phyloP scores from a whole-genome alignment of 2,329 filamentous ascomycete genomes.

The Emergomyces africanus region DNA sequence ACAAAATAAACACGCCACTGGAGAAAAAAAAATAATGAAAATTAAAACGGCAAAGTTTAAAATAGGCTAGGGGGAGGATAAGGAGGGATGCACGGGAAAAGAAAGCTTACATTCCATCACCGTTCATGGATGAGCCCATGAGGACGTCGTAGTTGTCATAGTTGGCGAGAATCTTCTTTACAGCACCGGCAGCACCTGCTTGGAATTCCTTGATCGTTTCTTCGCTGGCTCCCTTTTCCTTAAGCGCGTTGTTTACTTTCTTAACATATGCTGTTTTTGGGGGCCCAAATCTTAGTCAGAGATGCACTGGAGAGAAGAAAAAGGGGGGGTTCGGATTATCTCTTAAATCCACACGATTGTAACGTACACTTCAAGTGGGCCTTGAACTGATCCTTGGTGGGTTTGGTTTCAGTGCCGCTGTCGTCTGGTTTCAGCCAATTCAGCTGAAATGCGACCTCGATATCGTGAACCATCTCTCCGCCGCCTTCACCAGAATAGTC shows the following conservation, averaged over 20 bases:
- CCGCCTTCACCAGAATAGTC: slow-evolving; percentile 52
- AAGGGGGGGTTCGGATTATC: not conserved
- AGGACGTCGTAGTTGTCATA: slow-evolving; percentile 97
- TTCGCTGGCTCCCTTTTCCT: slow-evolving; percentile 47
- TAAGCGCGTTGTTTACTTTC: slow-evolving; percentile 60
- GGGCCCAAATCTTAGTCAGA: not conserved
- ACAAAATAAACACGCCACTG: too few relatives aligned
- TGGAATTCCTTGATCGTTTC: slow-evolving; percentile 68
- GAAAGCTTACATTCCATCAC: slow-evolving; percentile 74
- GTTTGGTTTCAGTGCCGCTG: slow-evolving; percentile 20
- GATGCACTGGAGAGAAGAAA: slow-evolving; percentile 5
- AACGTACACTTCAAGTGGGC: slow-evolving; percentile 68
- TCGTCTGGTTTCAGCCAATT: slow-evolving; percentile 41
- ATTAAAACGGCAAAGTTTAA: not conserved
- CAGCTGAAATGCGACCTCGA: slow-evolving; percentile 85
- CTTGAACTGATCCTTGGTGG: slow-evolving; percentile 74
- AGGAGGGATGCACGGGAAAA: not conserved
- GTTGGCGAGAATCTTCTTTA: slow-evolving; percentile 75
- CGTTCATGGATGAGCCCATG: slow-evolving; percentile 83
- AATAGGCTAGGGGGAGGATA: not conserved
- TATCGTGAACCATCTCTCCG: slow-evolving; percentile 65
- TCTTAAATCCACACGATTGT: not conserved
- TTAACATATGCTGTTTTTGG: slow-evolving; percentile 67
- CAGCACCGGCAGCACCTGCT: slow-evolving; percentile 56
- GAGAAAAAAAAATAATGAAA: not conserved